Conservation (phyloP, 164 flowering plant species). For the Magnolia kwangsiensis region DNA sequence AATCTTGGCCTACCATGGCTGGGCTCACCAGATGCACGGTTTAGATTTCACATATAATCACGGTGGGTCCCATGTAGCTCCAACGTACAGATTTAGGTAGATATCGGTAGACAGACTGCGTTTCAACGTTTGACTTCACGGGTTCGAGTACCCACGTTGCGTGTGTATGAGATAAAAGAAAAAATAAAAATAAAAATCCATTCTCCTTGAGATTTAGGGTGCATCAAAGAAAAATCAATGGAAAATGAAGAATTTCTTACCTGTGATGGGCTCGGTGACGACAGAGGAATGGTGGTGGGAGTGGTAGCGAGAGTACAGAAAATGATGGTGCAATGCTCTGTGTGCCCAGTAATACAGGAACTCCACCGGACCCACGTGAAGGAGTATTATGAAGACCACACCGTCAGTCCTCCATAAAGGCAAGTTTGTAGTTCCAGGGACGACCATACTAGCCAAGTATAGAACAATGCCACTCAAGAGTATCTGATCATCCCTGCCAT, state of each 20-base stretch:
- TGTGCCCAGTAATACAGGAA: constrained; percentile 50
- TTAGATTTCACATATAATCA: too few relatives aligned
- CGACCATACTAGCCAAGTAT: not conserved
- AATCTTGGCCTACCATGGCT: too few relatives aligned
- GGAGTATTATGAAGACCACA: constrained; percentile 15
- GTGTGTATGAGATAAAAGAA: too few relatives aligned
- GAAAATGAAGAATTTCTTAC: constrained; percentile 17
- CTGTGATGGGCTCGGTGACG: constrained; percentile 45
- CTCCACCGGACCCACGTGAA: constrained; percentile 48
- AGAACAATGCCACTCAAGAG: not conserved
- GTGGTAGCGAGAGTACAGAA: constrained; percentile 46
- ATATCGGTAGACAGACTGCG: not conserved
- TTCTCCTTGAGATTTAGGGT: too few relatives aligned
- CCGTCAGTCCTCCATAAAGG: constrained; percentile 45
- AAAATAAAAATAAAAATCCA: too few relatives aligned
- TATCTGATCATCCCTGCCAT: not conserved
- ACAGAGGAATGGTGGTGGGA: constrained; percentile 53
- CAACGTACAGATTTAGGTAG: too few relatives aligned
- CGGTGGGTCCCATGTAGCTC: too few relatives aligned
- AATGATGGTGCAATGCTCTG: constrained; percentile 51
- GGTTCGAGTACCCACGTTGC: too few relatives aligned
- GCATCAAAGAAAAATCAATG: too few relatives aligned
- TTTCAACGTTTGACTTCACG: not conserved
- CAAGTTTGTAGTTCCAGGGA: constrained; percentile 8
- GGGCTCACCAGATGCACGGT: too few relatives aligned